phyloP scores from a whole-genome alignment of 805 yeast species.

The Ogataea angusta region DNA sequence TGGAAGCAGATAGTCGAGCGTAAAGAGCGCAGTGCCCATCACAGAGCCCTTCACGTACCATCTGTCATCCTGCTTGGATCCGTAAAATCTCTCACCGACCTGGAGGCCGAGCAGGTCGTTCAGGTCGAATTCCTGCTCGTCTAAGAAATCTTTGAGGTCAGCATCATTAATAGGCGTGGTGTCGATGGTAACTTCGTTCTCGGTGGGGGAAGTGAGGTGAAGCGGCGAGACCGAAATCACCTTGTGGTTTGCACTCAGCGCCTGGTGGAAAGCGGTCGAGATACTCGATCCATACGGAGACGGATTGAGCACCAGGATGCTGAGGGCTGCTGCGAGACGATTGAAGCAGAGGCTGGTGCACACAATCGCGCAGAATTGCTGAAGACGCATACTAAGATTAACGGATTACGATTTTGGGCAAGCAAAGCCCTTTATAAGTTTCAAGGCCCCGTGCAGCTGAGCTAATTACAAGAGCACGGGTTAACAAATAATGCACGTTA shows the following conservation, averaged over 20 bases:
- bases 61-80: conserved; percentile 20
- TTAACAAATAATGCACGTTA: not conserved
- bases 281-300: conserved; percentile 24
- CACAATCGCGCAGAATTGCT: not conserved
- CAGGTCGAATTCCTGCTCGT: conserved; percentile 6
- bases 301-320: conserved; percentile 22
- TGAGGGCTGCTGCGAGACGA: conserved; percentile 7
- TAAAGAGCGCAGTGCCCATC: conserved; percentile 41
- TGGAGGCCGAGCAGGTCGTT: conserved; percentile 11
- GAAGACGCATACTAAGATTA: not conserved
- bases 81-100: conserved; percentile 22
- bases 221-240: conserved; percentile 26
- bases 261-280: conserved; percentile 20
- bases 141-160: conserved; percentile 9
- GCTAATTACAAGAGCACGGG: not conserved
- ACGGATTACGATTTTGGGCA: not conserved
- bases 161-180: conserved; percentile 11
- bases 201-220: conserved; percentile 1
- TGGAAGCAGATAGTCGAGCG: conserved; percentile 42
- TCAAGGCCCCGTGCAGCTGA: not conserved
- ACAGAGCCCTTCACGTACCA: conserved; percentile 52
- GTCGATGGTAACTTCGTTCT: conserved; percentile 14
- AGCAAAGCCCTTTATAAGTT: not conserved
- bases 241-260: conserved; percentile 9
- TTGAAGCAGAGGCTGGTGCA: conserved; percentile 1